Evolutionary conservation across 2,329 filamentous ascomycete genomes (phyloP), one percentile per base, ranked within the genome.

Genomic region (Pestalotiopsis sp.): DNA sequence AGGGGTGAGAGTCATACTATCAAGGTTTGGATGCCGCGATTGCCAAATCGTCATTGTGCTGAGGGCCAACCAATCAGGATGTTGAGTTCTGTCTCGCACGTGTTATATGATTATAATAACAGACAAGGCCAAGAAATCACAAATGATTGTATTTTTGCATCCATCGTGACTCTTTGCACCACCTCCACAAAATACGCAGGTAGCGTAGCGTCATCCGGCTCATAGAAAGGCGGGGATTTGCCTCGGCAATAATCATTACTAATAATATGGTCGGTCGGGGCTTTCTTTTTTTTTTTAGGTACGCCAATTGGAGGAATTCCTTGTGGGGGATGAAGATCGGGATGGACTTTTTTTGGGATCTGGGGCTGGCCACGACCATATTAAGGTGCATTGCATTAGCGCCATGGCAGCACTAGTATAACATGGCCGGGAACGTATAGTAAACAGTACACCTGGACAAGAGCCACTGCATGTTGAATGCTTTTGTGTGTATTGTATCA

Each of bases 11-110:
- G 45, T 9, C 65, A 52, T 63, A 67, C 65, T 52, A 9, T 49
- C 58, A 6, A 67, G 38, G 12, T 67, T 38, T 17, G 57, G 65
- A 52, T 67, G 65, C 25, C 38, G 57, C 17, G 65, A 67, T 57
- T 55, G 52, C 65, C 65, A 67, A 39, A 67, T 1, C 3, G 31
- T 55, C 65, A 67, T 67, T 65, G 45, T 41, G 41, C 25, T 17
- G 14, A 2, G 25, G 39, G 31, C 31, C 31, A 36, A 36, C 31
- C 31, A 36, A 36, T 9, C 6, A 9, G 2, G 31, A 9, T 36
- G 7, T 0, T 9, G 7, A 9, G 31, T 36, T 36, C 31, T 36
- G 31, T 36, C 2, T 36, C 31, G 31, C 31, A 9, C 7, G 1
- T 9, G 1, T 9, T 36, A 36, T 36, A n/a, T 2, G 1, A 2